Base-by-base conservation (phyloP, 2,329 filamentous ascomycete species). In the Claviceps maximensis region DNA sequence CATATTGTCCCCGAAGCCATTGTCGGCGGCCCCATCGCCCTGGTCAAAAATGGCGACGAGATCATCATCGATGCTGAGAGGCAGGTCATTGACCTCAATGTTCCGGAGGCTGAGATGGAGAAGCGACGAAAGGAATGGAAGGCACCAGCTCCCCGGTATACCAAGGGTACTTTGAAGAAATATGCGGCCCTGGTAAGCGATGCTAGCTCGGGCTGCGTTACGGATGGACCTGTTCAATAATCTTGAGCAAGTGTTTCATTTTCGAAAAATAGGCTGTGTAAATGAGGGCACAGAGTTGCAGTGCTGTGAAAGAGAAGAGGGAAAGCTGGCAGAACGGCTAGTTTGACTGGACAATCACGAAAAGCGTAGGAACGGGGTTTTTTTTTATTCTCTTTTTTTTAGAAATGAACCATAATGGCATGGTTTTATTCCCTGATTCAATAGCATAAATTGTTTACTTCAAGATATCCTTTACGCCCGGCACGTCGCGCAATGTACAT, bases 1-100 rank as follows among this genome's bases (percentile, higher is more conserved):
- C 87, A 93, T 69, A 86, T 95, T 57, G 87, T 90, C 42, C 89
- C 89, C 27, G 89, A 95, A 71, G 89, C 89, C 9, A 84, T 87
- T 64, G 86, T 87, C 58, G 89, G 89, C 49, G 89, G 89, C 0
- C 89, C 89, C 2, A 93, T 95, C 57, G 89, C 80, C 15, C 76
- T 95, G 12, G 85, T 93, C n/a, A 68, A 78, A 60, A 84, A 95
- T 59, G 89, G 89, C 27, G 89, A 95, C 65, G 76, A 76, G 54
- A 85, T 95, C 59, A 80, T 83, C 49, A 94, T 95, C 55, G 87
- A 95, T 62, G 86, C 89, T 0, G 85, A 90, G 67, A 80, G 82
- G 64, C 79, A 79, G 46, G 76, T 79, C 76, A 77, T 82, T 49
- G 67, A 89, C 78, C 73, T 88, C 4, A 73, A 85, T 41, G 76